These are phyloP conservation scores for Populus tremula DNA, from an alignment of 345 rosid genomes.

Conservation along the genomic window DNA sequence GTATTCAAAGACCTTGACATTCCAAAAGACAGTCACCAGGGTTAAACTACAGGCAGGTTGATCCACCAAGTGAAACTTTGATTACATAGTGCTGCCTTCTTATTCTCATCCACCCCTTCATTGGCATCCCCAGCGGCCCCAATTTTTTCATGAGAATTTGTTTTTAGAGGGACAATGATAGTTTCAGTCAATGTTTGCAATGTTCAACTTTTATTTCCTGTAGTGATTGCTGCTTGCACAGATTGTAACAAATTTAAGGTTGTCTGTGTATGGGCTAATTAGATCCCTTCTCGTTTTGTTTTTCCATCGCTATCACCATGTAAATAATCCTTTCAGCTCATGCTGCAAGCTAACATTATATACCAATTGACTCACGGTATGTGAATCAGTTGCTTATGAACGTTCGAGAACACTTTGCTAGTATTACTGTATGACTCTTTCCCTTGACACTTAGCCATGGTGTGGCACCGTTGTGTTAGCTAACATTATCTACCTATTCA, in stretches of 20 bases:
- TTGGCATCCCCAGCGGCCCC: not conserved
- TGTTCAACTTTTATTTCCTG: not conserved
- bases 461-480: not conserved
- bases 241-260: not conserved
- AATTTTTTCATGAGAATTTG: slow-evolving; percentile 7
- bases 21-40: slow-evolving; percentile 49
- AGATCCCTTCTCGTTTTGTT: too few relatives aligned
- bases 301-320: not conserved
- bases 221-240: not conserved
- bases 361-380: too few relatives aligned
- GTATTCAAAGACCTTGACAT: slow-evolving; percentile 69
- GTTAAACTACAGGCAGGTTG: slow-evolving; percentile 1
- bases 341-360: not conserved
- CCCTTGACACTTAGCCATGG: too few relatives aligned
- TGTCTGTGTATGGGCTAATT: not conserved
- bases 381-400: too few relatives aligned
- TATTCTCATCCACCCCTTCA: not conserved
- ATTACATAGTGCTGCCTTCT: not conserved
- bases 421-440: too few relatives aligned
- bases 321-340: not conserved
- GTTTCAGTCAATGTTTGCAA: not conserved
- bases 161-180: not conserved
- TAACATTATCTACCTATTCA: too few relatives aligned
- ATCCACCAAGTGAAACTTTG: not conserved
- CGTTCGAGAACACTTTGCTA: too few relatives aligned